These are phyloP conservation scores for Pseudocercospora cruenta DNA, from an alignment of 2,329 filamentous ascomycete genomes.

Conservation along the genomic window DNA sequence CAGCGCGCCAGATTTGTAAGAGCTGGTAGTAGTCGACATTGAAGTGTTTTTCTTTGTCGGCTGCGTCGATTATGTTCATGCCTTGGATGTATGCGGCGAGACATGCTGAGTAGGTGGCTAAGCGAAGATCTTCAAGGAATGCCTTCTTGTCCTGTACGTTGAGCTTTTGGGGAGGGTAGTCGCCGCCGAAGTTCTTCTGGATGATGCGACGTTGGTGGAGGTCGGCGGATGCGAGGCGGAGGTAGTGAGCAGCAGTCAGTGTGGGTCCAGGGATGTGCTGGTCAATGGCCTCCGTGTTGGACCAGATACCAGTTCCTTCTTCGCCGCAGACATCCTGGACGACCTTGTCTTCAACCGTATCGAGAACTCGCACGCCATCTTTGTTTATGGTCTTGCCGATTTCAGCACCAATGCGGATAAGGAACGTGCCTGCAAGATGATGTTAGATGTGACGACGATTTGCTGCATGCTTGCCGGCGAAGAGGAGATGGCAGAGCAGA, in stretches of 20 bases:
- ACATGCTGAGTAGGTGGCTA: slow-evolving; percentile 65
- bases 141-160: slow-evolving; percentile 38
- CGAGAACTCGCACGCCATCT: slow-evolving; percentile 55
- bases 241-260: slow-evolving; percentile 64
- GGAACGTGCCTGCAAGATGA: slow-evolving; percentile 54
- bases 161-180: slow-evolving; percentile 44
- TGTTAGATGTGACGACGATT: neutral
- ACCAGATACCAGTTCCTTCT: slow-evolving; percentile 71
- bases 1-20: slow-evolving; percentile 67
- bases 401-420: slow-evolving; percentile 65
- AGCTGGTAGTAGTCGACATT: slow-evolving; percentile 56
- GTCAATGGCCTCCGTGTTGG: slow-evolving; percentile 62
- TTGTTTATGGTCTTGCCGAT: slow-evolving; percentile 60
- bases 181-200: slow-evolving; percentile 51
- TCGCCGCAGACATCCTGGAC: slow-evolving; percentile 69
- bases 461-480: neutral
- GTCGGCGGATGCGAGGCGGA: slow-evolving; percentile 67
- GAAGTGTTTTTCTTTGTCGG: slow-evolving; percentile 64
- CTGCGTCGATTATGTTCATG: slow-evolving; percentile 64
- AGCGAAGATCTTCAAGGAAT: slow-evolving; percentile 62
- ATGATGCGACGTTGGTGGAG: slow-evolving; percentile 58
- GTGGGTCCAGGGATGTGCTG: slow-evolving; percentile 68
- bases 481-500: neutral
- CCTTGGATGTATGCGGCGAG: slow-evolving; percentile 68
- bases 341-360: slow-evolving; percentile 69